Evolutionary conservation across 495 filamentous ascomycete species (phyloP), one percentile per base, ranked within the genome.

Genomic region (Chaetomium fimeti): DNA sequence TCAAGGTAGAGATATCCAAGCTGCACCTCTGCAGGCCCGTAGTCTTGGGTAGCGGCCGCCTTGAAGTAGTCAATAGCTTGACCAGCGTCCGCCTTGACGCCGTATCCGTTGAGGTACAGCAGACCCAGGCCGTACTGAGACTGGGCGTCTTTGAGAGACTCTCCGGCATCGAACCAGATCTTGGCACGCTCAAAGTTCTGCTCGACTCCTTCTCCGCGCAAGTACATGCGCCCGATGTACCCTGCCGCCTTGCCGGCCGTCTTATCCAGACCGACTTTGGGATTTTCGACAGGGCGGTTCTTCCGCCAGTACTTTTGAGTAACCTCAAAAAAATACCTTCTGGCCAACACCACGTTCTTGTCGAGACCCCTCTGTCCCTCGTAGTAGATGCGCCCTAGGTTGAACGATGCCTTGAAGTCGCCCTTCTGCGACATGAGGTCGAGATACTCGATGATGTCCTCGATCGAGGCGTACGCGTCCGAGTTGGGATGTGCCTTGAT

Each of bases 391-490:
- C 89, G 87, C 22, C 90, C 94, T 0, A 98, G 80, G 60, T 88
- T 92, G 73, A 92, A 96, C 0, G 91, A 95, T 4, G 94, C 91
- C 70, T 92, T 94, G 65, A 95, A 83, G 68, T 98, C 92, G 7
- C 93, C 93, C 71, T 97, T 97, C 64, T 91, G 85, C 8, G 92
- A 92, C 87, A 97, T 89, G 57, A 98, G 79, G 73, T 97, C 92
- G 68, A 97, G 78, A 68, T 95, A 99, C 74, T 99, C 94, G 60
- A 98, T 83, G 20, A 98, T 87, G 75, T 98, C 93, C 62, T 97
- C 94, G 52, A 97, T 82, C 16, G 91, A 89, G 3, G 92, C 91
- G 62, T 93, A 86, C 0, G 86, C 82, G 66, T 92, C 88, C 0
- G 89, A 87, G 66, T 85, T 85, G 13, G 87, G 79, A 40, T 85